Conservation (phyloP, 352 stramenopile genomes). For the Hyaloperonospora arabidopsidis region DNA sequence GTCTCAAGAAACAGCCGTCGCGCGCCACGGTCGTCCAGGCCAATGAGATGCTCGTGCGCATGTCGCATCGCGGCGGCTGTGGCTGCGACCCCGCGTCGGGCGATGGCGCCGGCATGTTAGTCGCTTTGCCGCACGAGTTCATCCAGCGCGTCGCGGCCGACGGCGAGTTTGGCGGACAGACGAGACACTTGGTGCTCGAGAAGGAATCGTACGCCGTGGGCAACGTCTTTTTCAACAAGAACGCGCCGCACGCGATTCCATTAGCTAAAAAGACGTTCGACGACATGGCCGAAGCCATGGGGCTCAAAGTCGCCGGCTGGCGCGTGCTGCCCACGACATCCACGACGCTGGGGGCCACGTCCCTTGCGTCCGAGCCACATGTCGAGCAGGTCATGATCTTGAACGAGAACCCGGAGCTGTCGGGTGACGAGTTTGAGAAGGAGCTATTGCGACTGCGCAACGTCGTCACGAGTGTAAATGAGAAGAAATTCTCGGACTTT, state of each 20-base stretch:
- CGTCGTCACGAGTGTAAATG: slow-evolving; percentile 50
- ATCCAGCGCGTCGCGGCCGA: slow-evolving; percentile 77
- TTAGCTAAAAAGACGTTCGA: slow-evolving; percentile 86
- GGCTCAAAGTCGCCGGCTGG: slow-evolving; percentile 90
- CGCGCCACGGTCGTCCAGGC: slow-evolving; percentile 89
- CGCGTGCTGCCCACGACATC: slow-evolving; percentile 90
- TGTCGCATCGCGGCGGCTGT: slow-evolving; percentile 92
- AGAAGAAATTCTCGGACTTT: slow-evolving; percentile 81
- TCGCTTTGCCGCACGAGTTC: slow-evolving; percentile 93
- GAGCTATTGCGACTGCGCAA: slow-evolving; percentile 64
- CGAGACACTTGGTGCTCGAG: slow-evolving; percentile 32
- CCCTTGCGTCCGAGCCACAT: slow-evolving; percentile 88
- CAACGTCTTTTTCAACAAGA: slow-evolving; percentile 87
- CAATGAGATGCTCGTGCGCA: slow-evolving; percentile 96
- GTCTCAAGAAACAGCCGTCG: slow-evolving; percentile 90
- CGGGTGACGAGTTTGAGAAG: slow-evolving; percentile 88
- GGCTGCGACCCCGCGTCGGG: slow-evolving; percentile 93
- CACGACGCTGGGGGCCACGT: slow-evolving; percentile 89
- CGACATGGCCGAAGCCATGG: slow-evolving; percentile 72
- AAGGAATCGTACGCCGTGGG: slow-evolving; percentile 88
- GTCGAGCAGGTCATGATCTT: slow-evolving; percentile 94
- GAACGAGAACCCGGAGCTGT: slow-evolving; percentile 51
- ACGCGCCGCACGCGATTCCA: slow-evolving; percentile 58
- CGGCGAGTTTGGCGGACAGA: slow-evolving; percentile 53
- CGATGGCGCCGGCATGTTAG: slow-evolving; percentile 91